Conservation (phyloP, 2,329 filamentous ascomycete species). For the Penicillium sp. region DNA sequence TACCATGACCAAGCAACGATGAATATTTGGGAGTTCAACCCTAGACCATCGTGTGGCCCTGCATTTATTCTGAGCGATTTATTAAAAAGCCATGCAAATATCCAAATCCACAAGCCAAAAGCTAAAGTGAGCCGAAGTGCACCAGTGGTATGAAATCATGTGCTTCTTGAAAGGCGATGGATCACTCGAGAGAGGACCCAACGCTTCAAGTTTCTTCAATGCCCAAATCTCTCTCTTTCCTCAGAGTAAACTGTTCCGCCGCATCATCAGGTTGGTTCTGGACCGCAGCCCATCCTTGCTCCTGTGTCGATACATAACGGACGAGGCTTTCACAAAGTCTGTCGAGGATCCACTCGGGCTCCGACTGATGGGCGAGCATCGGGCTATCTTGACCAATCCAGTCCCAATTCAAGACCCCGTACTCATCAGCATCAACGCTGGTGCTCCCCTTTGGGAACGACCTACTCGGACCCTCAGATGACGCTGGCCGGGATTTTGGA, state of each 20-base stretch:
- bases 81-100: no score
- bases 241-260: conserved; percentile 16
- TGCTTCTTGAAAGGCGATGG: background rate
- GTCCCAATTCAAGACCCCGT: conserved; percentile 61
- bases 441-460: conserved; percentile 19
- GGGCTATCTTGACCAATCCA: conserved; percentile 66
- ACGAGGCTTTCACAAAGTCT: conserved; percentile 59
- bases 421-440: conserved; percentile 47
- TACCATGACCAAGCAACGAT: no score
- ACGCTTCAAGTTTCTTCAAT: conserved; percentile 11
- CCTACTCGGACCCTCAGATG: background rate
- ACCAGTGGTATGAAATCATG: no score
- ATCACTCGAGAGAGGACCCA: background rate
- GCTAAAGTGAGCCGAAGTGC: no score
- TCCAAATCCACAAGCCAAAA: no score
- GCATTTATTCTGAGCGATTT: no score
- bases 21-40: no score
- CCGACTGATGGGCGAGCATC: conserved; percentile 56
- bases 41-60: no score
- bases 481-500: conserved; percentile 19
- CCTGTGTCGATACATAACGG: conserved; percentile 34
- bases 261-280: conserved; percentile 2
- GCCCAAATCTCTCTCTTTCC: conserved; percentile 22
- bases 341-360: conserved; percentile 63
- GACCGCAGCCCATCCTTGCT: conserved; percentile 6